These are phyloP conservation scores for Exutisphaerella laricina DNA, from an alignment of 2,329 filamentous ascomycete genomes.

Conservation along the genomic window DNA sequence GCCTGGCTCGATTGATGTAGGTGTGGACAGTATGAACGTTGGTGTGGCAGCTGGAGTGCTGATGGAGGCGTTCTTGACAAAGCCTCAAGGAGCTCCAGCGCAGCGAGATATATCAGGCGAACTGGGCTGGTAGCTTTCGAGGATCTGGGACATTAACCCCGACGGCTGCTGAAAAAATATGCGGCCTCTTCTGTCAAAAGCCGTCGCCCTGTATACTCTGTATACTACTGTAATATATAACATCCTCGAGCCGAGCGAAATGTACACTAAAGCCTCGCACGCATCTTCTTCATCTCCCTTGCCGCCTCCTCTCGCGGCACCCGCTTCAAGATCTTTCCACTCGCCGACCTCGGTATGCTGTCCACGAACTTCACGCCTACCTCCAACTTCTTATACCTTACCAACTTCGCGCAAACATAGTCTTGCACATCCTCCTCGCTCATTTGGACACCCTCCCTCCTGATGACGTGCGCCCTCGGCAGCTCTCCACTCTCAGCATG, in stretches of 20 bases:
- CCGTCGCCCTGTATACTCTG: too few relatives aligned
- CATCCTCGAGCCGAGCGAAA: too few relatives aligned
- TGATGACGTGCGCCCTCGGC: constrained; percentile 61
- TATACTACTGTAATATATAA: too few relatives aligned
- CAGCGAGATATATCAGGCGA: constrained; percentile 9
- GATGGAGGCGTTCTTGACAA: constrained; percentile 55
- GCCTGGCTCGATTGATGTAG: constrained; percentile 38
- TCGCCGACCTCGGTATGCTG: constrained; percentile 55
- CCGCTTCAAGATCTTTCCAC: constrained; percentile 53
- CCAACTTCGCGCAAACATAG: constrained; percentile 55
- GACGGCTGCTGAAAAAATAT: too few relatives aligned
- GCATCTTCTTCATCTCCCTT: too few relatives aligned
- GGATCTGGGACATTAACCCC: too few relatives aligned
- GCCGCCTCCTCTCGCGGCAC: constrained; percentile 59
- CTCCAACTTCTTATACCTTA: constrained; percentile 56
- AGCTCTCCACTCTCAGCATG: constrained; percentile 50
- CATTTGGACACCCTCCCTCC: constrained; percentile 42
- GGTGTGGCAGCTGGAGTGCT: constrained; percentile 79
- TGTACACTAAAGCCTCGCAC: too few relatives aligned
- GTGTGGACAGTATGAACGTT: constrained; percentile 88
- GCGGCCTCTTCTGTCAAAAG: too few relatives aligned
- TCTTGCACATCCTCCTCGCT: constrained; percentile 49
- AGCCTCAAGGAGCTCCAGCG: constrained; percentile 16
- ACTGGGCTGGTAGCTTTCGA: constrained; percentile 11
- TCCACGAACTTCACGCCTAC: constrained; percentile 55